These are phyloP conservation scores for Candida pini DNA, from an alignment of 805 yeast species.

Conservation along the genomic window DNA sequence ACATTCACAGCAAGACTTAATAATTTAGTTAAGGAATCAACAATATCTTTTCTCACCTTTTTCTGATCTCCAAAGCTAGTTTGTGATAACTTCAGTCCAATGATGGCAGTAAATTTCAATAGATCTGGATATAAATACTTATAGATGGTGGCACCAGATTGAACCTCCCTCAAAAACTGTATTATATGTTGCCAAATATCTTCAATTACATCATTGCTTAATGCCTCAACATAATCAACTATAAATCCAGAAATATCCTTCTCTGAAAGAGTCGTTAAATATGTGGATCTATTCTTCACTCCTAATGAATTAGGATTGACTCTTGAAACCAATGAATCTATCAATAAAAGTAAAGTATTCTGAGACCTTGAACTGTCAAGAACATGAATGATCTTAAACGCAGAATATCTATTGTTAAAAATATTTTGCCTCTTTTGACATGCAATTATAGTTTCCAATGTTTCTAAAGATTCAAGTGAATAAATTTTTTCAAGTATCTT, in stretches of 20 bases:
- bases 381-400: conserved; percentile 64
- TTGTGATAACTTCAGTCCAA: conserved; percentile 52
- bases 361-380: conserved; percentile 82
- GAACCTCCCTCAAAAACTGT: conserved; percentile 54
- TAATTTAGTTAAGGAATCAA: conserved; percentile 23
- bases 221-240: conserved; percentile 52
- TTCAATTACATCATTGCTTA: conserved; percentile 72
- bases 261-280: conserved; percentile 42
- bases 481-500: conserved; percentile 59
- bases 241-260: conserved; percentile 46
- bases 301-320: conserved; percentile 30
- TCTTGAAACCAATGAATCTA: conserved; percentile 49
- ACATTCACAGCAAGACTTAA: conserved; percentile 19
- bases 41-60: conserved; percentile 49
- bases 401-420: conserved; percentile 22
- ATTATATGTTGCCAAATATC: conserved; percentile 66
- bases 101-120: conserved; percentile 44
- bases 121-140: conserved; percentile 46
- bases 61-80: conserved; percentile 59
- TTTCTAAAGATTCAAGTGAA: conserved; percentile 65
- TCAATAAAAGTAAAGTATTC: conserved; percentile 61
- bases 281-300: conserved; percentile 35
- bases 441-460: conserved; percentile 57
- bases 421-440: conserved; percentile 22
- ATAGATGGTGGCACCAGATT: conserved; percentile 41